Percentiles rank a stretch among this genome's conserved stretches.
phyloP scores from a whole-genome alignment of 2,329 filamentous ascomycete species.

The Cucurbitaria berberidis region DNA sequence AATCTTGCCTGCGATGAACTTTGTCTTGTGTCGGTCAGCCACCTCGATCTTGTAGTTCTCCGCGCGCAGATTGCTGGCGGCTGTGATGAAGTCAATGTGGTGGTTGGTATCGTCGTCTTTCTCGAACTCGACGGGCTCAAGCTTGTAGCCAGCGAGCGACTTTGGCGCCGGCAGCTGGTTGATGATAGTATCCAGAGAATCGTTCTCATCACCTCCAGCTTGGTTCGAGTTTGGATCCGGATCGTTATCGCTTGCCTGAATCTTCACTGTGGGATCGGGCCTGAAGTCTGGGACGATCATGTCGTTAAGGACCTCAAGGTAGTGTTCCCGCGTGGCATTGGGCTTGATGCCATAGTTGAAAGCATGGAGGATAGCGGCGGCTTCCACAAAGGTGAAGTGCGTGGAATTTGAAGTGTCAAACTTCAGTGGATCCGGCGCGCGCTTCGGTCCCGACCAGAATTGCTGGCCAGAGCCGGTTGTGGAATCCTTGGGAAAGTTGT shows the following conservation, averaged over 20 bases:
- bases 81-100: slow-evolving; percentile 99
- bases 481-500: slow-evolving; percentile 96
- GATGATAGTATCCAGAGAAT: slow-evolving; percentile 76
- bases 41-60: slow-evolving; percentile 97
- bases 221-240: slow-evolving; percentile 82
- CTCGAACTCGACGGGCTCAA: slow-evolving; percentile 93
- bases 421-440: slow-evolving; percentile 87
- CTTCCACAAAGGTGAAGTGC: slow-evolving; percentile 85
- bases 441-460: slow-evolving; percentile 99
- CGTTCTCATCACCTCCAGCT: slow-evolving; percentile 70
- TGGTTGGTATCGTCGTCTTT: slow-evolving; percentile 98
- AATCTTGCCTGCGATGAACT: slow-evolving; percentile 99
- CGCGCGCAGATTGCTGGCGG: slow-evolving; percentile 92
- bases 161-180: slow-evolving; percentile 78
- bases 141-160: slow-evolving; percentile 83
- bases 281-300: slow-evolving; percentile 96
- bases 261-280: slow-evolving; percentile 89
- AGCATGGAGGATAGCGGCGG: slow-evolving; percentile 89
- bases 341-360: slow-evolving; percentile 98
- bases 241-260: slow-evolving; percentile 94
- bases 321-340: slow-evolving; percentile 74
- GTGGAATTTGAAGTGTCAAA: slow-evolving; percentile 86
- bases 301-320: slow-evolving; percentile 80
- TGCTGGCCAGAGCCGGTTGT: slow-evolving; percentile 84
- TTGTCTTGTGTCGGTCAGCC: slow-evolving; percentile 95